Conservation (phyloP, 2,329 filamentous ascomycete species). For the Colletotrichum viniferum region DNA sequence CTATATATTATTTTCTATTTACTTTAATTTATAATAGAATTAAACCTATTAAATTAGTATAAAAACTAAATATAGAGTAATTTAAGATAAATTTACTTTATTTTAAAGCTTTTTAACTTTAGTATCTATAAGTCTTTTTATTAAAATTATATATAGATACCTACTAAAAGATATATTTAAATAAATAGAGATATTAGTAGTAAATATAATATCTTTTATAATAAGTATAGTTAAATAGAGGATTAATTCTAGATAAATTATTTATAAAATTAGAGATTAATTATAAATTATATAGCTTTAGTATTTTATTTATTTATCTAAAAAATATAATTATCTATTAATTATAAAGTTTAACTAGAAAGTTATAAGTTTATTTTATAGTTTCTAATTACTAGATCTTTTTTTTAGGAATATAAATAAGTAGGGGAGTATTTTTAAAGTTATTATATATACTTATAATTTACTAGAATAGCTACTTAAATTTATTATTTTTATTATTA, state of each 20-base stretch:
- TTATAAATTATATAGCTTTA: not conserved
- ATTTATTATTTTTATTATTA: not conserved
- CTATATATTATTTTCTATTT: not conserved
- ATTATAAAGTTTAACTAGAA: not conserved
- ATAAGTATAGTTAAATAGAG: not conserved
- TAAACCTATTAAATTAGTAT: not conserved
- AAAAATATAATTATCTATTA: not conserved
- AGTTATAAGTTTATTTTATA: not conserved
- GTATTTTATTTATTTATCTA: not conserved
- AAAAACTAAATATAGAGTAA: not conserved
- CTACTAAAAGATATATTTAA: not conserved
- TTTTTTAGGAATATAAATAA: not conserved
- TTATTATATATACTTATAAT: not conserved
- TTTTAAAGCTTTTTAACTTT: not conserved
- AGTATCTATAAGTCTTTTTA: not conserved
- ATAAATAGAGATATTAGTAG: not conserved
- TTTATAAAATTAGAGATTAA: not conserved
- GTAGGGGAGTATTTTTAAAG: not conserved
- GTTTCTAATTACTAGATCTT: not conserved
- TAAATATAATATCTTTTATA: not conserved
- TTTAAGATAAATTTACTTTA: not conserved
- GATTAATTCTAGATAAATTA: not conserved
- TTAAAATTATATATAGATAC: not conserved
- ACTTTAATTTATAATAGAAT: not conserved
- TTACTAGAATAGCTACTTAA: not conserved